phyloP scores from a whole-genome alignment of 257 asterid species.

The Ocimum tenuiflorum region DNA sequence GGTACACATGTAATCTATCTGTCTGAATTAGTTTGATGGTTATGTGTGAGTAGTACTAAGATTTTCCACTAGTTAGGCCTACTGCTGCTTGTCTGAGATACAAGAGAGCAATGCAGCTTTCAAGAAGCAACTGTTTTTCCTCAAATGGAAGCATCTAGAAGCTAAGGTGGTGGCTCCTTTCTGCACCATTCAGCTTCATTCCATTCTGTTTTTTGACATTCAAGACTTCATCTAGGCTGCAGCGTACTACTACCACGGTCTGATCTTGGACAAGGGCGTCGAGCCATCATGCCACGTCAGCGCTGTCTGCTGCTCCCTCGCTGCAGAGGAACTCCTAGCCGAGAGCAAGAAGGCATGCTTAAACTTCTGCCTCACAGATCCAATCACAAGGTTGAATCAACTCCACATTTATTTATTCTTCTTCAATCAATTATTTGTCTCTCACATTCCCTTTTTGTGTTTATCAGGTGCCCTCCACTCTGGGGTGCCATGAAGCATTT shows the following conservation, averaged over 20 bases:
- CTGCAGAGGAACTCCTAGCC: conserved; percentile 56
- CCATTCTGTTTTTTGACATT: not conserved
- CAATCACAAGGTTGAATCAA: conserved; percentile 52
- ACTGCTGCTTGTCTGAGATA: conserved; percentile 40
- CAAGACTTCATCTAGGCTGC: conserved; percentile 41
- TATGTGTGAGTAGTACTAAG: no score
- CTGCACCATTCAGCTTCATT: no score
- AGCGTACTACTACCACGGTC: conserved; percentile 78
- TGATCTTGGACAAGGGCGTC: conserved; percentile 55
- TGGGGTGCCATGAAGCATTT: conserved; percentile 82
- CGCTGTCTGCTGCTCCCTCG: conserved; percentile 63
- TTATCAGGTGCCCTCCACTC: conserved; percentile 52
- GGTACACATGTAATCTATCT: no score
- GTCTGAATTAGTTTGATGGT: no score
- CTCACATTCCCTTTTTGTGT: not conserved
- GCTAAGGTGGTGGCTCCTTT: conserved; percentile 75
- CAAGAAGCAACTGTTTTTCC: conserved; percentile 60
- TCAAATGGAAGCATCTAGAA: conserved; percentile 78
- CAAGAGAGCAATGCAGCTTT: conserved; percentile 14
- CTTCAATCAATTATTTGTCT: no score
- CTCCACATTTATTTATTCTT: no score
- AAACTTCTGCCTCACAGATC: conserved; percentile 69
- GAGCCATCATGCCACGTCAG: conserved; percentile 56
- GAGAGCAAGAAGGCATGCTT: conserved; percentile 79
- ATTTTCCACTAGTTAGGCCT: conserved; percentile 32